These are phyloP conservation scores for Colletotrichum sp. DNA, from an alignment of 2,329 filamentous ascomycete species.

Conservation along the genomic window DNA sequence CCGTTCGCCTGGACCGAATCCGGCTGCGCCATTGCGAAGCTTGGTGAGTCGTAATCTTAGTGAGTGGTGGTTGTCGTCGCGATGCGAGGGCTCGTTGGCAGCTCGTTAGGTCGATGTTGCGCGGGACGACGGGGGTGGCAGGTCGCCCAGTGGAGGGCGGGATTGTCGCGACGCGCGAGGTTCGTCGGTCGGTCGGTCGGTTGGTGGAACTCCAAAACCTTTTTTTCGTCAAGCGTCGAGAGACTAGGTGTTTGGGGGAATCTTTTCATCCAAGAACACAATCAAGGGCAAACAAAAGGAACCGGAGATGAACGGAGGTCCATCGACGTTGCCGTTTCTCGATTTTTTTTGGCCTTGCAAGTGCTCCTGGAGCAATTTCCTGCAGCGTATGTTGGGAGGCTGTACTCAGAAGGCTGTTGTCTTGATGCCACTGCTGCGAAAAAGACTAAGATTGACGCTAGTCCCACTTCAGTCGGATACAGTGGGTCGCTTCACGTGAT, in stretches of 20 bases:
- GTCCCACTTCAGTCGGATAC: not conserved
- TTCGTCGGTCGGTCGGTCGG: slow-evolving; percentile 21
- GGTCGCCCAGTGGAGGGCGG: slow-evolving; percentile 20
- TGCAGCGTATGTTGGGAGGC: slow-evolving; percentile 30
- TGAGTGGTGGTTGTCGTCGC: not conserved
- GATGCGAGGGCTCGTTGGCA: not conserved
- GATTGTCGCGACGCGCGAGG: slow-evolving; percentile 25
- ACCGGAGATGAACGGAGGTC: slow-evolving; percentile 18
- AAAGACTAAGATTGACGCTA: slow-evolving; percentile 28
- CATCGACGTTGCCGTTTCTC: slow-evolving; percentile 11
- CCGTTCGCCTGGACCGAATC: slow-evolving; percentile 45
- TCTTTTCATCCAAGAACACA: slow-evolving; percentile 27
- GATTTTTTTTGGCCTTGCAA: slow-evolving; percentile 14
- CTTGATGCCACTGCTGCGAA: slow-evolving; percentile 36
- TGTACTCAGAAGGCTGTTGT: slow-evolving; percentile 37
- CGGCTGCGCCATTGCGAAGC: slow-evolving; percentile 45
- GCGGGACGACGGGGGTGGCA: slow-evolving; percentile 21
- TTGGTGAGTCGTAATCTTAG: not conserved
- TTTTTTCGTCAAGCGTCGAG: slow-evolving; percentile 39
- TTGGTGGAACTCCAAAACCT: slow-evolving; percentile 45
- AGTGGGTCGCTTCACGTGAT: slow-evolving; percentile 5
- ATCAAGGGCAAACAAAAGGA: slow-evolving; percentile 14
- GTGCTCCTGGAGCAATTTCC: slow-evolving; percentile 17
- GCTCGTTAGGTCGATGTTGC: slow-evolving; percentile 8
- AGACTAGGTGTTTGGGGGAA: slow-evolving; percentile 34